Evolutionary conservation across 371 early-diverging fungal species (phyloP).

Genomic region (Mucor lusitanicus): DNA sequence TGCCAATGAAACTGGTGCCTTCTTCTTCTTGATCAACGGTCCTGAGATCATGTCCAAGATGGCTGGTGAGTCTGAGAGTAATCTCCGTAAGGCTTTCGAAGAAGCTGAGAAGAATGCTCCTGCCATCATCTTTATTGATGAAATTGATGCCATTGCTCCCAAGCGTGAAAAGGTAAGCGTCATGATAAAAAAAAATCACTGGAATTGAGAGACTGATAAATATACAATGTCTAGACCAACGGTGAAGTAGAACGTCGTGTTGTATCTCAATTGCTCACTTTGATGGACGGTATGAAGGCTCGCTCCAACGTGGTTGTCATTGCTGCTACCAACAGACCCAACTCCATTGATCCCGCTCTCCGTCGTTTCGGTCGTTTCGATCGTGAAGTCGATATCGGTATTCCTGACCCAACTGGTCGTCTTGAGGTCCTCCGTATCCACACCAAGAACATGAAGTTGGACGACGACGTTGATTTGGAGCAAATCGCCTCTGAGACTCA

Average conservation of each 20-base stretch:
- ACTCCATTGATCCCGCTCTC: slow-evolving; percentile 99
- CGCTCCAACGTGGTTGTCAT: slow-evolving; percentile 97
- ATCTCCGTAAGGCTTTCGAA: slow-evolving; percentile 98
- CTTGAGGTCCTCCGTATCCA: slow-evolving; percentile 99
- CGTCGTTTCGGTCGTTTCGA: slow-evolving; percentile 99
- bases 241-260: slow-evolving; percentile 99
- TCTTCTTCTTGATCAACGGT: slow-evolving; percentile 98
- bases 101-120: slow-evolving; percentile 99
- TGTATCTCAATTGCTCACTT: slow-evolving; percentile 98
- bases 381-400: slow-evolving; percentile 99
- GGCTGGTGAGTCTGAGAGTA: slow-evolving; percentile 99
- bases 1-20: slow-evolving; percentile 77
- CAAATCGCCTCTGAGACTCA: slow-evolving; percentile 98
- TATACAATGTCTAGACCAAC: slow-evolving; percentile 76
- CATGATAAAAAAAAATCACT: background rate
- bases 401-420: slow-evolving; percentile 99
- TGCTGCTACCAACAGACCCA: slow-evolving; percentile 99
- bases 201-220: background rate
- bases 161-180: slow-evolving; percentile 96
- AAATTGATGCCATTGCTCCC: slow-evolving; percentile 99
- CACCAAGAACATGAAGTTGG: slow-evolving; percentile 99
- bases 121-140: slow-evolving; percentile 99
- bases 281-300: slow-evolving; percentile 99
- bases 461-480: slow-evolving; percentile 97
- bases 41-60: slow-evolving; percentile 99